These are phyloP conservation scores for Aureobasidium pullulans DNA, from an alignment of 2,329 filamentous ascomycete species.

Conservation along the genomic window DNA sequence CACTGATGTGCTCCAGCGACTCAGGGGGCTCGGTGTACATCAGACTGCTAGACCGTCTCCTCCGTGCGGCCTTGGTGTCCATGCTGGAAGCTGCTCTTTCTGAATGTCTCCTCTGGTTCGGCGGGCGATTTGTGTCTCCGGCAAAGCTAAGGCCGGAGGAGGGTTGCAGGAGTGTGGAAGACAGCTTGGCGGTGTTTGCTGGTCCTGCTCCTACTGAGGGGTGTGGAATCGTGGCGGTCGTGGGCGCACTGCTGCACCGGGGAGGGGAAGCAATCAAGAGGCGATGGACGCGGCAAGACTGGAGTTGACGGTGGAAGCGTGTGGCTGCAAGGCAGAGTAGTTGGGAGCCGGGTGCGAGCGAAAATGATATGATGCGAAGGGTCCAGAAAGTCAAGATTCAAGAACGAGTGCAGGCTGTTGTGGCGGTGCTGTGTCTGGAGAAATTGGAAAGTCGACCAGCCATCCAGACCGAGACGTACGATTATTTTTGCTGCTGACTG, in stretches of 20 bases:
- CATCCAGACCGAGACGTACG: neutral
- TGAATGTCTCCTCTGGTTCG: conserved; percentile 49
- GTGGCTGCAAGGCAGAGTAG: neutral
- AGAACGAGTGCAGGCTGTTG: neutral
- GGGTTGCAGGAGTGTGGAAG: conserved; percentile 81
- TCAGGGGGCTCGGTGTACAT: conserved; percentile 96
- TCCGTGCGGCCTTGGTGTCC: conserved; percentile 41
- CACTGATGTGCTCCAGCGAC: conserved; percentile 94
- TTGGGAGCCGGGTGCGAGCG: neutral
- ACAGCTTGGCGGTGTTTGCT: conserved; percentile 84
- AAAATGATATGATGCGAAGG: conserved; percentile 12
- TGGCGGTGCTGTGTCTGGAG: conserved; percentile 5
- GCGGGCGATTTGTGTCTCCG: conserved; percentile 67
- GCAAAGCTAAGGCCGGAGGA: conserved; percentile 66
- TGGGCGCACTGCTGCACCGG: neutral
- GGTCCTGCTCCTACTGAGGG: neutral
- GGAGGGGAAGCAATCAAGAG: neutral
- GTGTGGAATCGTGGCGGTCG: neutral
- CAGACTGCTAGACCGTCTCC: conserved; percentile 94
- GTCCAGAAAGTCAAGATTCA: conserved; percentile 1
- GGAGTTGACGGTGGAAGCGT: neutral
- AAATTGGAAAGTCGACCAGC: neutral
- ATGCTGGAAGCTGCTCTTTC: conserved; percentile 52
- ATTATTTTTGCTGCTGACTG: neutral
- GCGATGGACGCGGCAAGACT: neutral